Base-by-base conservation (phyloP, 2,329 filamentous ascomycete genomes). In the Aspergillus novofumigatus region DNA sequence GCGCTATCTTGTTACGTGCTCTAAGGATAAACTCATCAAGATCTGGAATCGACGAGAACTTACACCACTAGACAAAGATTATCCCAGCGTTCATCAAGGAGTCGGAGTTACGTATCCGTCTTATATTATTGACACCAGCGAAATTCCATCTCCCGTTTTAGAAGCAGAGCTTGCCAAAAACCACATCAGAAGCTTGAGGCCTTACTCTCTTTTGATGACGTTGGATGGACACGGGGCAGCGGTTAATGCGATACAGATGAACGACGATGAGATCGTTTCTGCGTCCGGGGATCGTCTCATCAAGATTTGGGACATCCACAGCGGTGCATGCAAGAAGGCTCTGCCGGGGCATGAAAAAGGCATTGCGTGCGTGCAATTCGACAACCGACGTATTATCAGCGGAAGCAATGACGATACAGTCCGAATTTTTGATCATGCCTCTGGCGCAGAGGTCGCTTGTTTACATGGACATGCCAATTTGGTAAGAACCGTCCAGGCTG, bases 331-430 rank as follows among this genome's bases (percentile, higher is more conserved):
- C 71, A 81, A 83, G 48, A 86, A 89, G 66, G 96, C 90, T 0
- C 86, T 96, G 35, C 81, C 90, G 42, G 94, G 93, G 1, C 94
- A 99, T 68, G 86, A 85, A 61, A 99, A 99, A 72, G 94, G 94
- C 32, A 97, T 99, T 66, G 94, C 94, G 2, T 99, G 94, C 72
- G 92, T 99, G 17, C 93, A 99, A 74, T 97, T 94, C 69, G 94
- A 99, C 70, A 92, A 91, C 26, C 86, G 91, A 52, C 86, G 94
- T 21, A 95, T 99, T 61, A 91, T 99, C 52, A 97, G 91, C 66
- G 94, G 94, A 2, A 97, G 92, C 73, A 97, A 92, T 65, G 94
- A 99, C 72, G 92, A 95, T 70, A 92, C 94, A 44, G 91, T 99
- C 32, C 92, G 94, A 64, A 94, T 99, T 21, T 99, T 96, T 71